A percentile compares a stretch with the other conserved stretches of the same genome.
Conservation (phyloP, 1,284 basidiomycete genomes). For the Cystobasidium slooffiae region DNA sequence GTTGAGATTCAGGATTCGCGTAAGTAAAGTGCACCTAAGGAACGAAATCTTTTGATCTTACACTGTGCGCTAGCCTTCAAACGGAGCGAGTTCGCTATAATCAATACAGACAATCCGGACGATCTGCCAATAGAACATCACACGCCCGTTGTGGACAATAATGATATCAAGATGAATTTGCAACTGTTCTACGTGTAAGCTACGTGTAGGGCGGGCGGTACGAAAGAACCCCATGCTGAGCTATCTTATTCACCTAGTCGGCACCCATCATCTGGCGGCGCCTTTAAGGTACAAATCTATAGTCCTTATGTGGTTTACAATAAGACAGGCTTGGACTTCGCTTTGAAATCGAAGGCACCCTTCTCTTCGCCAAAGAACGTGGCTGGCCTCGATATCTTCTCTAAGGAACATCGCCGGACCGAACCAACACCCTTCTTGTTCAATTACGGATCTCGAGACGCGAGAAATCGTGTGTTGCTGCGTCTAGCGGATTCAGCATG, state of each 20-base stretch:
- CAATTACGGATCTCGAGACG: conserved; percentile 76
- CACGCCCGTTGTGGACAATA: conserved; percentile 74
- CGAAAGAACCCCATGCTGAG: not conserved
- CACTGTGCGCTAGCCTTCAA: conserved; percentile 69
- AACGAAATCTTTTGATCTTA: conserved; percentile 11
- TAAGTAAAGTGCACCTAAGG: conserved; percentile 55
- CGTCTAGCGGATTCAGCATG: conserved; percentile 84
- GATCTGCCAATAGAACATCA: conserved; percentile 83
- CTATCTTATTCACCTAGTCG: conserved; percentile 55
- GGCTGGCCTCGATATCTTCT: conserved; percentile 67
- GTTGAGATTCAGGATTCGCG: conserved; percentile 87
- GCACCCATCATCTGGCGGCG: conserved; percentile 91
- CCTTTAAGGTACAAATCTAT: conserved; percentile 97
- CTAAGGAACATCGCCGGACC: conserved; percentile 46
- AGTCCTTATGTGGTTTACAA: conserved; percentile 91
- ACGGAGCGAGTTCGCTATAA: conserved; percentile 97
- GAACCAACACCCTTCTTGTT: conserved; percentile 65
- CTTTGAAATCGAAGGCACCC: conserved; percentile 74
- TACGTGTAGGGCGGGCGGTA: not conserved
- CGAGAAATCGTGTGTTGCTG: conserved; percentile 83
- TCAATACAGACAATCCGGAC: conserved; percentile 87
- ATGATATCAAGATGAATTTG: conserved; percentile 78
- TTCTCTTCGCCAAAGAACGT: conserved; percentile 75
- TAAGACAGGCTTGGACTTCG: conserved; percentile 87
- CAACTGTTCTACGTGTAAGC: conserved; percentile 84